These are phyloP conservation scores for Ocimum tenuiflorum DNA, from an alignment of 257 asterid genomes.

Conservation along the genomic window DNA sequence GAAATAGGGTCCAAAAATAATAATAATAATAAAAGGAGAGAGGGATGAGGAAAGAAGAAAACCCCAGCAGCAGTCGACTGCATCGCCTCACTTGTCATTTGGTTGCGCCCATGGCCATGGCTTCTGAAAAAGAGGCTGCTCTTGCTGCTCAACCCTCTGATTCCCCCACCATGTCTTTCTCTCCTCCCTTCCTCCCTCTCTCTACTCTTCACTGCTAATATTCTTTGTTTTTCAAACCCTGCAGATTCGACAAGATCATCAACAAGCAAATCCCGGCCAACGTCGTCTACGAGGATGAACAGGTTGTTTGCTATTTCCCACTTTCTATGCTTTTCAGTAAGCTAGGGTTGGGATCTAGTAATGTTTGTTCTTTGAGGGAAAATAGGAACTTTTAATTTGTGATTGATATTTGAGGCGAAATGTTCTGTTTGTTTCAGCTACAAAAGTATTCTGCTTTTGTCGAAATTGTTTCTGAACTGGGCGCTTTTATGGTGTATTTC, in stretches of 20 bases:
- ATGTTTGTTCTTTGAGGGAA: constrained; percentile 5
- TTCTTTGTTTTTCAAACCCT: neutral
- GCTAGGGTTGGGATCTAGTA: neutral
- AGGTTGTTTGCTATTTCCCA: constrained; percentile 35
- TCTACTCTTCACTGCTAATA: neutral
- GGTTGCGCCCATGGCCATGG: constrained; percentile 65
- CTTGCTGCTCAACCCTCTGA: constrained; percentile 65
- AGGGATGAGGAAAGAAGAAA: constrained; percentile 12
- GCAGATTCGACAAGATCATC: constrained; percentile 92
- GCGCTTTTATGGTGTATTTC: neutral
- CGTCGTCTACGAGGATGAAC: constrained; percentile 80
- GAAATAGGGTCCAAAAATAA: neutral
- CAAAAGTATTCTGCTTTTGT: neutral
- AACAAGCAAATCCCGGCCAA: constrained; percentile 72
- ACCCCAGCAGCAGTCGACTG: constrained; percentile 37
- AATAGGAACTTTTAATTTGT: neutral
- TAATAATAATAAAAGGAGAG: neutral
- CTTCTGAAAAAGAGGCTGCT: constrained; percentile 91
- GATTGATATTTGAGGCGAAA: constrained; percentile 1
- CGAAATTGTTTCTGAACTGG: neutral
- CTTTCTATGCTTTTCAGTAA: neutral
- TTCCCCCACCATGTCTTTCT: constrained; percentile 61
- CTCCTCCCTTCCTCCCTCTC: neutral
- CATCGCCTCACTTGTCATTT: constrained; percentile 35
- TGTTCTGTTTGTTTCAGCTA: neutral